These are phyloP conservation scores for Metschnikowia orientalis DNA, from an alignment of 805 yeast genomes.

Conservation along the genomic window DNA sequence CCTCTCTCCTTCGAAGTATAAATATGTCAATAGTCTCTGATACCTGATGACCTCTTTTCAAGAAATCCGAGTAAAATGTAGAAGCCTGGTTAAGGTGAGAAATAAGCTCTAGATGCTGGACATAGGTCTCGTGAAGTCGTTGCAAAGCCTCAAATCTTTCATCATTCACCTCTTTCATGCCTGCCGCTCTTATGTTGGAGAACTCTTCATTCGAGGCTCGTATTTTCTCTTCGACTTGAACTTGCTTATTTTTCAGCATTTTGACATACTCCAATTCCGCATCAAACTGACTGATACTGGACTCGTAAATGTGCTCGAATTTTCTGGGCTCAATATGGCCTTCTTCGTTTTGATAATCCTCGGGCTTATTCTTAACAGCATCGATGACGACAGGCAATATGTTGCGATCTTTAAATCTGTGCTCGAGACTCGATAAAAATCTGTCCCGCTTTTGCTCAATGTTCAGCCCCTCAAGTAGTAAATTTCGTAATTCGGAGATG, in stretches of 20 bases:
- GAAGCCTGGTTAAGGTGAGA: constrained; percentile 64
- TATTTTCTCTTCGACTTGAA: constrained; percentile 16
- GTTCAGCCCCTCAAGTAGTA: constrained; percentile 25
- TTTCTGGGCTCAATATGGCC: constrained; percentile 25
- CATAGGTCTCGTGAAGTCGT: constrained; percentile 45
- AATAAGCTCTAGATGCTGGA: constrained; percentile 51
- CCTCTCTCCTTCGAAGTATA: constrained; percentile 47
- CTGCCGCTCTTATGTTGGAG: constrained; percentile 5
- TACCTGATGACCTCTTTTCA: constrained; percentile 41
- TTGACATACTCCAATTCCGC: constrained; percentile 47
- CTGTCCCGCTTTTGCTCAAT: constrained; percentile 35
- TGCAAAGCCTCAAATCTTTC: constrained; percentile 49
- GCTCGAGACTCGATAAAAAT: constrained; percentile 39
- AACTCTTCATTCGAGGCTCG: constrained; percentile 15
- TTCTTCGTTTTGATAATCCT: constrained; percentile 11
- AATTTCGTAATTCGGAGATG: constrained; percentile 35
- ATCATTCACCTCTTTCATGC: constrained; percentile 20
- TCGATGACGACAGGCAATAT: constrained; percentile 52
- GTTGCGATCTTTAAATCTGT: constrained; percentile 43
- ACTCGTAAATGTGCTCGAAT: constrained; percentile 36
- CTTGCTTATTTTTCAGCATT: constrained; percentile 28
- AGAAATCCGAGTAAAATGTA: constrained; percentile 64
- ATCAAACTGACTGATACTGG: constrained; percentile 45
- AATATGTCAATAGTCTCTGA: constrained; percentile 48
- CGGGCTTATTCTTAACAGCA: constrained; percentile 33